Evolutionary conservation across 164 flowering plant genomes (phyloP).

Genomic region (Piper longum): DNA sequence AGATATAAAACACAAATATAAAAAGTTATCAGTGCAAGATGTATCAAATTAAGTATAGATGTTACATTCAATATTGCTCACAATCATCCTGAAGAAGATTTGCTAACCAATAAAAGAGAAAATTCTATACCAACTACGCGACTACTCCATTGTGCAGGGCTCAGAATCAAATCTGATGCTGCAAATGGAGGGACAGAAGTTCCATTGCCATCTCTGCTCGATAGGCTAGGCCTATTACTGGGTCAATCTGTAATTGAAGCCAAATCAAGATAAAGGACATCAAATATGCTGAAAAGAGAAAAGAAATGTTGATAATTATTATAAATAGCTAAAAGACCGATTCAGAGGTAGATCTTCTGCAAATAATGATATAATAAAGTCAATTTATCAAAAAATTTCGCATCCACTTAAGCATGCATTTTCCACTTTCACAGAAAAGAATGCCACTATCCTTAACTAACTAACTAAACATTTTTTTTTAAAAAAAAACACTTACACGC

Average conservation of each 20-base stretch:
- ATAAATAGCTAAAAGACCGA: neutral
- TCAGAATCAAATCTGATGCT: conserved; percentile 82
- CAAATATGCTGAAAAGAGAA: neutral
- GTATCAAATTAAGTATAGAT: neutral
- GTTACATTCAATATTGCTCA: too few species aligned
- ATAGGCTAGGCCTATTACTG: conserved; percentile 62
- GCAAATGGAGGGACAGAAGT: conserved; percentile 57
- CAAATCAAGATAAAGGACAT: neutral
- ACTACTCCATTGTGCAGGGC: conserved; percentile 92
- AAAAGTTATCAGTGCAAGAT: too few species aligned
- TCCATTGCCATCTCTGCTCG: conserved; percentile 13
- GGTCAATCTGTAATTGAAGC: conserved; percentile 57
- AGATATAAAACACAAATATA: too few species aligned
- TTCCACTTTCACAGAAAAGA: too few species aligned
- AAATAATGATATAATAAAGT: too few species aligned
- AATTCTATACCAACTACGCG: conserved; percentile 73
- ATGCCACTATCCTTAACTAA: too few species aligned
- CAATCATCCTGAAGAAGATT: too few species aligned
- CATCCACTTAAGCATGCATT: too few species aligned
- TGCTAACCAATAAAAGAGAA: neutral
- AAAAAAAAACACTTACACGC: too few species aligned
- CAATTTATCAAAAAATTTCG: too few species aligned
- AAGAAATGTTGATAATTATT: neutral
- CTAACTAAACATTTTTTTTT: too few species aligned
- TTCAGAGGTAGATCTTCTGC: neutral